phyloP scores from a whole-genome alignment of 257 asterid genomes.

The Lycium ferocissimum region DNA sequence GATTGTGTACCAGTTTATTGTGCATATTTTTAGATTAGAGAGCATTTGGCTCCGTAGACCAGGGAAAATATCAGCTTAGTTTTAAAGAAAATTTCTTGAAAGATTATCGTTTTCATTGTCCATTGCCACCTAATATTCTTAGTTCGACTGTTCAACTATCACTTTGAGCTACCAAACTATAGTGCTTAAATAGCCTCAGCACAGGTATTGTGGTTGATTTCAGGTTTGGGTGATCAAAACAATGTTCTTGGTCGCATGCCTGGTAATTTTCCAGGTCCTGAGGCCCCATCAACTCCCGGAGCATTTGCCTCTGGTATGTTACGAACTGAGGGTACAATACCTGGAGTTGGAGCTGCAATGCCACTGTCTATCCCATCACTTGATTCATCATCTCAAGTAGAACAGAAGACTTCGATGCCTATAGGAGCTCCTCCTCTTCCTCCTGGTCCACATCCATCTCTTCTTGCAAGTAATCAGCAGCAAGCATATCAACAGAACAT shows the following conservation, averaged over 20 bases:
- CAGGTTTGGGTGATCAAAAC: slow-evolving; percentile 81
- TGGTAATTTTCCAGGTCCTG: slow-evolving; percentile 70
- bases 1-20: slow-evolving; percentile 23
- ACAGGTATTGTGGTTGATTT: slow-evolving; percentile 10
- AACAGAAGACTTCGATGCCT: slow-evolving; percentile 72
- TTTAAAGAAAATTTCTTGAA: slow-evolving; percentile 16
- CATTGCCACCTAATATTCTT: background rate
- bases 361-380: slow-evolving; percentile 74
- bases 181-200: slow-evolving; percentile 26
- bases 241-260: slow-evolving; percentile 58
- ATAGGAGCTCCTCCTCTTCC: slow-evolving; percentile 91
- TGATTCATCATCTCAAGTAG: slow-evolving; percentile 83
- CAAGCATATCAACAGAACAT: slow-evolving; percentile 83
- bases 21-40: background rate
- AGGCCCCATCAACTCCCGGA: slow-evolving; percentile 78
- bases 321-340: slow-evolving; percentile 95
- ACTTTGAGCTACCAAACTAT: background rate
- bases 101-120: background rate
- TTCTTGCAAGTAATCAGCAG: slow-evolving; percentile 72
- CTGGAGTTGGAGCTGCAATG: slow-evolving; percentile 98
- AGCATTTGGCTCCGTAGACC: background rate
- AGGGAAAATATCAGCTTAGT: slow-evolving; percentile 16
- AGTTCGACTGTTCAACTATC: background rate
- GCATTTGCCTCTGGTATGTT: slow-evolving; percentile 80
- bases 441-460: slow-evolving; percentile 98